Percentiles rank a stretch among this genome's conserved stretches.
phyloP scores from a whole-genome alignment of 2,329 filamentous ascomycete genomes.

The Acephala macrosclerotiorum region DNA sequence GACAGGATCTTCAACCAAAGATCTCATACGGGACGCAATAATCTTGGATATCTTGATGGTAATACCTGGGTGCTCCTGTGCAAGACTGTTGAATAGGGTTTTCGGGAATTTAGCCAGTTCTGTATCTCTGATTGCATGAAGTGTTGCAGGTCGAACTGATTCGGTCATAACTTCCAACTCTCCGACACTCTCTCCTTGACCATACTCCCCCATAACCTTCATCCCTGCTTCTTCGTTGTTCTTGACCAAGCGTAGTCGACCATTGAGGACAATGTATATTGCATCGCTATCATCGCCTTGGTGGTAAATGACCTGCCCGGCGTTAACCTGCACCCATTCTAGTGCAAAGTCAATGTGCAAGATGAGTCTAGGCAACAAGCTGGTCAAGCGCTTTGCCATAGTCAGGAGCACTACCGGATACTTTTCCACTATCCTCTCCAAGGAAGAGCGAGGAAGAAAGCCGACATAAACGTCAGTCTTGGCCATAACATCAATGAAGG shows the following conservation, averaged over 20 bases:
- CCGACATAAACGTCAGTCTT: conserved; percentile 99
- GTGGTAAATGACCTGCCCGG: conserved; percentile 93
- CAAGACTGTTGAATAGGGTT: conserved; percentile 95
- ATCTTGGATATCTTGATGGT: conserved; percentile 99
- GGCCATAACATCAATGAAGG: conserved; percentile 94
- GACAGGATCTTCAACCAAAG: conserved; percentile 82
- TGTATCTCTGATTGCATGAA: conserved; percentile 96
- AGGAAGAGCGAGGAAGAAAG: conserved; percentile 82
- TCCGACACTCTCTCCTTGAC: conserved; percentile 96
- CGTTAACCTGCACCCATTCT: conserved; percentile 97
- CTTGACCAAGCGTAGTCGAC: conserved; percentile 83
- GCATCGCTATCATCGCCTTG: conserved; percentile 96
- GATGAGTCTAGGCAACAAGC: conserved; percentile 85
- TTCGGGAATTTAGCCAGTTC: conserved; percentile 96
- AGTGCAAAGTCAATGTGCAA: conserved; percentile 97
- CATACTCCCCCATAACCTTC: conserved; percentile 88
- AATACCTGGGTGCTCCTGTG: conserved; percentile 95
- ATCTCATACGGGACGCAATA: conserved; percentile 93
- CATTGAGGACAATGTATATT: conserved; percentile 97
- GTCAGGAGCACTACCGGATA: conserved; percentile 93
- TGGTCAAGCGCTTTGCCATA: conserved; percentile 94
- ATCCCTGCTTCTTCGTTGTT: conserved; percentile 84
- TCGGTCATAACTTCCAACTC: conserved; percentile 98
- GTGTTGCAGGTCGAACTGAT: conserved; percentile 84
- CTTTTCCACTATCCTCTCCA: conserved; percentile 91